Conservation (phyloP, 345 rosid species). For the Isatis tinctoria region DNA sequence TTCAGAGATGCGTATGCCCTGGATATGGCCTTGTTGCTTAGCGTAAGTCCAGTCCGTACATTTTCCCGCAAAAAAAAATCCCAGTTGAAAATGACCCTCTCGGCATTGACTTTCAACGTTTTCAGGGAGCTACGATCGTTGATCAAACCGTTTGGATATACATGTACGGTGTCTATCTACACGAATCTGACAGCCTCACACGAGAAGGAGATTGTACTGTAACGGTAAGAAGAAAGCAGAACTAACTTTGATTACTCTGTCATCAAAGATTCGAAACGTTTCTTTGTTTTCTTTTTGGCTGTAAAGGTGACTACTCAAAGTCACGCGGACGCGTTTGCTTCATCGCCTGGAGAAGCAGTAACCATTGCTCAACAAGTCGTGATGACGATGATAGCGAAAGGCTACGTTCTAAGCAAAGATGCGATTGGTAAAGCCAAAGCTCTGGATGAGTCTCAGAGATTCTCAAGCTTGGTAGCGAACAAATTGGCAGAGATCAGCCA, state of each 20-base stretch:
- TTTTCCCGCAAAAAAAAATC: background rate
- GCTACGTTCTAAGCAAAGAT: slow-evolving; percentile 71
- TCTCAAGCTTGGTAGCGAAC: slow-evolving; percentile 56
- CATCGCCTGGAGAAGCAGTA: slow-evolving; percentile 70
- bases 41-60: slow-evolving; percentile 53
- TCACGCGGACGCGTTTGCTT: slow-evolving; percentile 34
- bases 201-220: slow-evolving; percentile 36
- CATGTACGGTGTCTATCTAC: slow-evolving; percentile 50
- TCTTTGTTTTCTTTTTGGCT: background rate
- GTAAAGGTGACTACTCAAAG: slow-evolving; percentile 42
- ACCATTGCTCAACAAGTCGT: slow-evolving; percentile 78
- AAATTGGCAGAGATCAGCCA: slow-evolving; percentile 66
- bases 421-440: slow-evolving; percentile 66
- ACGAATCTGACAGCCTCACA: slow-evolving; percentile 46
- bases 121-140: slow-evolving; percentile 79
- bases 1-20: slow-evolving; percentile 68
- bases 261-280: background rate
- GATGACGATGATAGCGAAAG: slow-evolving; percentile 68
- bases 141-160: slow-evolving; percentile 69
- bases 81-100: background rate
- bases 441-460: slow-evolving; percentile 58
- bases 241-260: background rate
- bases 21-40: slow-evolving; percentile 82
- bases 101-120: slow-evolving; percentile 13
- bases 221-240: slow-evolving; percentile 23